Evolutionary conservation across 2,329 filamentous ascomycete species (phyloP).

Genomic region (Aureobasidium lini): DNA sequence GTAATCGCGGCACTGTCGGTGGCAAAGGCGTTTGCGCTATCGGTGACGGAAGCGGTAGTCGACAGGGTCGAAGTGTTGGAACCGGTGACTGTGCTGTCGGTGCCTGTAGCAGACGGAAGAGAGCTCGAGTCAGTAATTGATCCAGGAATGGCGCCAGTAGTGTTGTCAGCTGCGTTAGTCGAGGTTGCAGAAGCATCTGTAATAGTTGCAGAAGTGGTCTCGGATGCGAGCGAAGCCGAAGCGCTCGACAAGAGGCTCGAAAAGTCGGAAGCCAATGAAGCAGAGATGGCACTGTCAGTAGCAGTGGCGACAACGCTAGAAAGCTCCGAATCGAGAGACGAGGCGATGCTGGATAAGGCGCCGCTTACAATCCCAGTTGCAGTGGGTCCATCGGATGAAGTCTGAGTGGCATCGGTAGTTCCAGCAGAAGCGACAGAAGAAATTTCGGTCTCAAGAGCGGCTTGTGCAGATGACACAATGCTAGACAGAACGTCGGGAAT

Average conservation of each 20-base stretch:
- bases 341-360: constrained; percentile 23
- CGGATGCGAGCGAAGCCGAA: constrained; percentile 22
- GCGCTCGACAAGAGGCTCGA: constrained; percentile 26
- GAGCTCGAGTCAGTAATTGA: constrained; percentile 1
- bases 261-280: constrained; percentile 23
- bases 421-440: constrained; percentile 20
- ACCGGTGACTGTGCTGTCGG: not conserved
- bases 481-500: constrained; percentile 13
- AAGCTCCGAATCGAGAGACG: constrained; percentile 23
- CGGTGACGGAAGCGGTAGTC: not conserved
- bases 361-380: constrained; percentile 10
- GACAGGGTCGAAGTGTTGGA: not conserved
- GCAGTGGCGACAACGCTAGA: constrained; percentile 24
- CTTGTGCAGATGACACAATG: constrained; percentile 15
- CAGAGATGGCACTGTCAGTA: constrained; percentile 22
- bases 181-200: constrained; percentile 8
- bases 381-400: constrained; percentile 13
- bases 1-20: not conserved
- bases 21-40: not conserved
- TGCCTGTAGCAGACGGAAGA: not conserved
- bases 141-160: constrained; percentile 1
- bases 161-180: not conserved
- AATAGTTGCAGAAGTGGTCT: constrained; percentile 13
- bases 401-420: constrained; percentile 12
- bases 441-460: not conserved